phyloP scores from a whole-genome alignment of 2,329 filamentous ascomycete species.

The Colletotrichum melonis region DNA sequence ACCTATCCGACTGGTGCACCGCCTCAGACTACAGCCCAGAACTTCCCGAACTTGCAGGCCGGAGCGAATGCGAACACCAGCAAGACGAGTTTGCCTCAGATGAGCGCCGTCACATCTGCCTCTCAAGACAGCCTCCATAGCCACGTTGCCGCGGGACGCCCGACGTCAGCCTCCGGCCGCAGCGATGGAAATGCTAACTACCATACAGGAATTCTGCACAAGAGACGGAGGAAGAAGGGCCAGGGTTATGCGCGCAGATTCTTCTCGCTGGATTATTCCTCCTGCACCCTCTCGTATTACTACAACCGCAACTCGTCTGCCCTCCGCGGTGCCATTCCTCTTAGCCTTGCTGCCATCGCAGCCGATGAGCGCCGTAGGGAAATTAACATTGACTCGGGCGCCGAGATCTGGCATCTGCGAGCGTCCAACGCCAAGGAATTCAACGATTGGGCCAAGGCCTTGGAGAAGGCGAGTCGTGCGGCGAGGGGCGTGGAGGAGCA shows the following conservation, averaged over 20 bases:
- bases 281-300: slow-evolving; percentile 96
- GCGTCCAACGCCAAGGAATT: slow-evolving; percentile 88
- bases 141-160: slow-evolving; percentile 54
- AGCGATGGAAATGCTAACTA: slow-evolving; percentile 68
- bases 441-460: slow-evolving; percentile 83
- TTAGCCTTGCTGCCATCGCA: slow-evolving; percentile 90
- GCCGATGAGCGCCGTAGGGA: slow-evolving; percentile 89
- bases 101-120: slow-evolving; percentile 59
- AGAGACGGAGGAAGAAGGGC: slow-evolving; percentile 91
- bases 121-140: slow-evolving; percentile 73
- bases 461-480: slow-evolving; percentile 83
- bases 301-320: slow-evolving; percentile 94
- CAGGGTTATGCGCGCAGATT: slow-evolving; percentile 94
- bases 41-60: slow-evolving; percentile 67
- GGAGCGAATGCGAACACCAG: slow-evolving; percentile 47
- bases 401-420: slow-evolving; percentile 95
- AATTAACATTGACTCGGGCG: slow-evolving; percentile 96
- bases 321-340: slow-evolving; percentile 88
- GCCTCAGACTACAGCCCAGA: slow-evolving; percentile 78
- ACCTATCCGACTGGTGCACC: slow-evolving; percentile 89
- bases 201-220: slow-evolving; percentile 87
- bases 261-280: slow-evolving; percentile 95
- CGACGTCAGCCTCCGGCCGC: slow-evolving; percentile 63
- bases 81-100: slow-evolving; percentile 62
- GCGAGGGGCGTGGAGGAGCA: slow-evolving; percentile 61